These are phyloP conservation scores for Andrographis paniculata DNA, from an alignment of 305 asterid genomes.

Conservation along the genomic window DNA sequence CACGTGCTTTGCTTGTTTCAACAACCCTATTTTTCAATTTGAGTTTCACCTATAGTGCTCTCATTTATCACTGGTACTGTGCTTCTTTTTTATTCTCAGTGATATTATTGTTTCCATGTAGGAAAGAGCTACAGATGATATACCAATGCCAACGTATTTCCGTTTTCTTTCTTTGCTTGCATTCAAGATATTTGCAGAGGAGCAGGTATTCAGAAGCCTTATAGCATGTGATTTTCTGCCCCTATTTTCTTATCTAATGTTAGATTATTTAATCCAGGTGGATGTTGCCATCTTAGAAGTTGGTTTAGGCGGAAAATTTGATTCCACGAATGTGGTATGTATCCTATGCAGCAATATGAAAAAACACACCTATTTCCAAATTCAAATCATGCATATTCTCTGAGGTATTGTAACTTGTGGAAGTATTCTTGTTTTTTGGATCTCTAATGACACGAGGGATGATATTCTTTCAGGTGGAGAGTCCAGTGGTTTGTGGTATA, in stretches of 20 bases:
- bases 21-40: constrained; percentile 1
- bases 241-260: constrained; percentile 13
- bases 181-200: constrained; percentile 88
- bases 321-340: constrained; percentile 92
- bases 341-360: constrained; percentile 13
- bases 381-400: too few relatives aligned
- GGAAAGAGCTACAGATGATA: constrained; percentile 54
- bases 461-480: constrained; percentile 41
- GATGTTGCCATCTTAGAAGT: constrained; percentile 89
- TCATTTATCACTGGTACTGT: constrained; percentile 6
- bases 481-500: constrained; percentile 71
- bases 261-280: constrained; percentile 40
- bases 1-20: constrained; percentile 26
- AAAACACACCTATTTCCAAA: too few relatives aligned
- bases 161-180: constrained; percentile 95
- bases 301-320: constrained; percentile 86
- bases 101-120: constrained; percentile 22
- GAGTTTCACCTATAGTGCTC: background rate
- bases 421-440: constrained; percentile 17
- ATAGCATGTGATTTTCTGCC: constrained; percentile 8
- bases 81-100: constrained; percentile 17
- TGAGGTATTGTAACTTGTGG: constrained; percentile 3
- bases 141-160: constrained; percentile 93
- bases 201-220: constrained; percentile 43
- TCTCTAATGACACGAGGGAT: constrained; percentile 22